Conservation (phyloP, 768 basidiomycete species). For the Tricholomella constricta region DNA sequence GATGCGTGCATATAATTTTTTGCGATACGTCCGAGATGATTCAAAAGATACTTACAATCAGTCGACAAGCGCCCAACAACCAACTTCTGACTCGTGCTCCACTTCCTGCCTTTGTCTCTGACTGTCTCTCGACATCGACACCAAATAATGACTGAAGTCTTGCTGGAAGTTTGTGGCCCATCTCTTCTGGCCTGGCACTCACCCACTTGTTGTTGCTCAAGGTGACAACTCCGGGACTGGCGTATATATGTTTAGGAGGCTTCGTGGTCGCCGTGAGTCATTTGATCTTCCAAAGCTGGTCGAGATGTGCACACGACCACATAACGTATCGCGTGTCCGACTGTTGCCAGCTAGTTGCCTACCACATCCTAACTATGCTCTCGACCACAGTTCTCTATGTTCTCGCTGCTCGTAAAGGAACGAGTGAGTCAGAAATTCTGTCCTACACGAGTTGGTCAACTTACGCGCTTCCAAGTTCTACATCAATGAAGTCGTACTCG, state of each 20-base stretch:
- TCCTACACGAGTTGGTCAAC: background rate
- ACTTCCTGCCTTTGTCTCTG: background rate
- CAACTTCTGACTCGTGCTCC: too few species aligned
- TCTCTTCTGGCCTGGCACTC: slow-evolving; percentile 12
- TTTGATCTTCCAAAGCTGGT: background rate
- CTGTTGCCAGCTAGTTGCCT: background rate
- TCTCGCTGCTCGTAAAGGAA: slow-evolving; percentile 83
- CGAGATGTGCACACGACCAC: background rate
- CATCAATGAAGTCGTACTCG: slow-evolving; percentile 93
- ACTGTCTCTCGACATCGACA: background rate
- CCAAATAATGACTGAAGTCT: slow-evolving; percentile 7
- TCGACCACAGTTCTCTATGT: slow-evolving; percentile 74
- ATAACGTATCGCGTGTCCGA: background rate
- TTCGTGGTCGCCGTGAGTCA: slow-evolving; percentile 27
- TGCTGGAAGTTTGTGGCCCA: slow-evolving; percentile 36
- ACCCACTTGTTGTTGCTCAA: slow-evolving; percentile 33
- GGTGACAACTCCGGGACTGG: slow-evolving; percentile 54
- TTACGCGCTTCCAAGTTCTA: slow-evolving; percentile 52
- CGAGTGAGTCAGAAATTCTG: slow-evolving; percentile 43
- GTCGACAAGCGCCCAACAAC: too few species aligned
- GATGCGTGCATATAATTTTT: too few species aligned
- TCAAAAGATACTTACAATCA: too few species aligned
- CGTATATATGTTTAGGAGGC: slow-evolving; percentile 65
- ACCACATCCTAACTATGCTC: background rate
- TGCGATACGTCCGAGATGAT: too few species aligned